Percentiles rank a stretch among this genome's conserved stretches.
phyloP scores from a whole-genome alignment of 257 asterid species.

The Orobanche coerulescens region DNA sequence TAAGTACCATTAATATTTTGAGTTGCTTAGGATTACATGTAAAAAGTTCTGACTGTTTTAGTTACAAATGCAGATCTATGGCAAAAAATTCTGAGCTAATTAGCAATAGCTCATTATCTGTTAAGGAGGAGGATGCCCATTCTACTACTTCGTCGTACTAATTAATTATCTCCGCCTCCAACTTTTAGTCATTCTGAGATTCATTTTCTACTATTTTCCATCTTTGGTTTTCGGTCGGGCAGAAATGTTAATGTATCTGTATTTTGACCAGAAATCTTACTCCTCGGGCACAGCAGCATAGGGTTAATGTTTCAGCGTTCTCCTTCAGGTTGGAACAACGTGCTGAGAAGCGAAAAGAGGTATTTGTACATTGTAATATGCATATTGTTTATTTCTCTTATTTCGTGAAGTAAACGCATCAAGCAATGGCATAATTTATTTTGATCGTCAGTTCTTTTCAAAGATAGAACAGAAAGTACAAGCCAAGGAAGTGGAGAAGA shows the following conservation, averaged over 20 bases:
- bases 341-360: constrained; percentile 81
- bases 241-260: constrained; percentile 11
- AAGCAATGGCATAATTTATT: background rate
- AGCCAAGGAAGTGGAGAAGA: constrained; percentile 63
- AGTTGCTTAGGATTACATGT: background rate
- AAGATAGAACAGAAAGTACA: constrained; percentile 84
- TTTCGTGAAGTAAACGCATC: background rate
- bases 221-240: background rate
- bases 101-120: constrained; percentile 21
- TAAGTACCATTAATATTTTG: constrained; percentile 24
- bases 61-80: constrained; percentile 34
- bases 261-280: constrained; percentile 37
- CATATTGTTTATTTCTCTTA: background rate
- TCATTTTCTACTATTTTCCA: background rate
- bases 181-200: background rate
- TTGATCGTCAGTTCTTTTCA: constrained; percentile 60
- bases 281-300: constrained; percentile 38
- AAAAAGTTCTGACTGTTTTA: background rate
- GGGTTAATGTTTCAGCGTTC: constrained; percentile 42
- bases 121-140: constrained; percentile 56
- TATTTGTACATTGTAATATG: background rate
- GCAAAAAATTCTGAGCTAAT: constrained; percentile 31
- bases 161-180: background rate
- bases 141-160: constrained; percentile 72
- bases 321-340: constrained; percentile 72